Base-by-base conservation (phyloP, 169 alveolate species). In the Cyclospora cayetanensis region DNA sequence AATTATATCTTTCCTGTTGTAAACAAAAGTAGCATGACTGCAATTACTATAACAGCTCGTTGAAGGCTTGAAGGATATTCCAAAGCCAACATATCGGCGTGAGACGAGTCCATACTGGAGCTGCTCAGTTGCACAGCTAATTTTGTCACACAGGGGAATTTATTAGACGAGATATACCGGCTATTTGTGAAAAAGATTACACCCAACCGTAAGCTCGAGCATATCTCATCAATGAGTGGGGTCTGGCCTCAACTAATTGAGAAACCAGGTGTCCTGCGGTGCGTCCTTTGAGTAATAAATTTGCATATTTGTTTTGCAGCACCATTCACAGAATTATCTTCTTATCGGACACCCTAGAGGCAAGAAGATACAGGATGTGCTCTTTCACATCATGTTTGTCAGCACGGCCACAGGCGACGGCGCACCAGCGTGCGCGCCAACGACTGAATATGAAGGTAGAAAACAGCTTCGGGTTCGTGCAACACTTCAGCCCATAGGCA, bases 111-210 rank as follows among this genome's bases (percentile, higher is more conserved):
- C n/a, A n/a, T 0, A 11, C 50, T 80, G 89, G 37, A 15, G 25
- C 31, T 3, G 31, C 31, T 34, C 15, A 31, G 76, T 34, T 80
- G 43, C 18, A 25, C 3, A 4, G 27, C 34, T 34, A 2, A 55
- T 39, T 29, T 5, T 4, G 0, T 15, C 43, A 50, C 70, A 34
- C 79, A 80, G 74, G 89, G 1, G 74, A 50, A 53, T 35, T 39
- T 50, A 52, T 80, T 18, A 29, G 89, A 63, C 46, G 53, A 80
- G 89, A 80, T 15, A 15, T 80, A 11, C 43, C 76, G 89, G 66
- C 89, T 46, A 15, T 52, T 22, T 80, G 89, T 18, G 89, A 80
- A 52, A 80, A 74, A 65, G 89, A 80, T 74, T 80, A 46, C 52
- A 50, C 74, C 72, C 76, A 80, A 20, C 50, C 27, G 89, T 80